phyloP scores from a whole-genome alignment of 2,329 filamentous ascomycete genomes.

The Fusarium sp. region DNA sequence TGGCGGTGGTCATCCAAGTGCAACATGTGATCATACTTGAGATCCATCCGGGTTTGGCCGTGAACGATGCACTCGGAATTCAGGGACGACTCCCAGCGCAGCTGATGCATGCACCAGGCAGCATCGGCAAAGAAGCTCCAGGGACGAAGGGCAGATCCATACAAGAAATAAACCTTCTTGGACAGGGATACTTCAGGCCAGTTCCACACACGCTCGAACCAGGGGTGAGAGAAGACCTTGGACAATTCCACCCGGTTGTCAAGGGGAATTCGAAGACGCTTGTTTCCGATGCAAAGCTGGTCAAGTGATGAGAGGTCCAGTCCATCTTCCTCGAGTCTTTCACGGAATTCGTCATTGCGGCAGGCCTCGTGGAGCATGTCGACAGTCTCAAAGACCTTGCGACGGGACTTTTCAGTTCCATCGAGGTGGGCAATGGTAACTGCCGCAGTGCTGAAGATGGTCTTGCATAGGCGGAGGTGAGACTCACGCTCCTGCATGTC shows the following conservation, averaged over 20 bases:
- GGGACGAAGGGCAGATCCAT: conserved; percentile 5
- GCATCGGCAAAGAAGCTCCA: conserved; percentile 16
- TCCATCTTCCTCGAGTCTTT: conserved; percentile 4
- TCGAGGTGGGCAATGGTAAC: conserved; percentile 11
- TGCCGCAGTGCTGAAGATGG: conserved; percentile 10
- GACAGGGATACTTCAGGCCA: conserved; percentile 15
- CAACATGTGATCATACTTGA: conserved; percentile 13
- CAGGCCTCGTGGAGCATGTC: conserved; percentile 12
- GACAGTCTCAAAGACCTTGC: conserved; percentile 14
- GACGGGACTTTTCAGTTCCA: conserved; percentile 8
- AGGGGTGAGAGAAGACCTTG: conserved; percentile 12
- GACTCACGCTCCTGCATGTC: conserved; percentile 6
- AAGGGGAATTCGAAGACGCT: conserved; percentile 7
- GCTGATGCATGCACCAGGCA: conserved; percentile 12
- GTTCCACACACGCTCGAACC: conserved; percentile 14
- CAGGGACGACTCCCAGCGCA: conserved; percentile 15
- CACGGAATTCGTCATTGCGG: conserved; percentile 9
- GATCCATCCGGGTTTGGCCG: conserved; percentile 12
- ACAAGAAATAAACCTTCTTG: conserved; percentile 14
- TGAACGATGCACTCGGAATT: conserved; percentile 11
- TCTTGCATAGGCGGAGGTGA: conserved; percentile 11
- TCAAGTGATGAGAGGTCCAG: conserved; percentile 11
- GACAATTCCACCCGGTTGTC: conserved; percentile 9
- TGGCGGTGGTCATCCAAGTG: conserved; percentile 11
- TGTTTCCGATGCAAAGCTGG: conserved; percentile 9